phyloP scores from a whole-genome alignment of 495 filamentous ascomycete genomes.

The Astrothelium subdiscretum region DNA sequence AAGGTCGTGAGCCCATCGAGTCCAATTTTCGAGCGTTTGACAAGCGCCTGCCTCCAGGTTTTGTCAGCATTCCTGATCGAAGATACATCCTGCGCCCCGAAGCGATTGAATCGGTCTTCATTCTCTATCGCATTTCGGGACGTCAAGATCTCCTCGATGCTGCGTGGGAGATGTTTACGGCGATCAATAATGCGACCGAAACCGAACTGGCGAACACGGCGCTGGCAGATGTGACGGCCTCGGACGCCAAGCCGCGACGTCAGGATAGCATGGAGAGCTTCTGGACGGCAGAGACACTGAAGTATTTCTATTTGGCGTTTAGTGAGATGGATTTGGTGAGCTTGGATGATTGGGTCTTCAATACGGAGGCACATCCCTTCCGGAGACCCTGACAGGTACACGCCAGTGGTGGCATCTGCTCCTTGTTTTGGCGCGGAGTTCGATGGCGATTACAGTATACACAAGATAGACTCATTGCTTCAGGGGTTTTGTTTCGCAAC shows the following conservation, averaged over 20 bases:
- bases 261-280: constrained; percentile 35
- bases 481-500: too few species aligned
- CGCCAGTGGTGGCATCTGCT: too few species aligned
- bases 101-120: constrained; percentile 46
- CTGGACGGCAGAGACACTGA: constrained; percentile 40
- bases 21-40: constrained; percentile 8
- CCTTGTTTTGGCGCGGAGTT: too few species aligned
- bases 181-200: constrained; percentile 35
- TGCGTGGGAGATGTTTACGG: constrained; percentile 68
- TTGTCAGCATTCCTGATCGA: constrained; percentile 14
- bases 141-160: constrained; percentile 51
- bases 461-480: too few species aligned
- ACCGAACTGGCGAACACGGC: constrained; percentile 27
- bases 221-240: constrained; percentile 23
- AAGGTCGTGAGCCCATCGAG: constrained; percentile 2
- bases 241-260: not conserved
- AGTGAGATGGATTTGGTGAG: constrained; percentile 36
- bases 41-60: constrained; percentile 20
- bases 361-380: constrained; percentile 43
- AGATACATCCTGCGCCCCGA: constrained; percentile 56
- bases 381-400: constrained; percentile 10
- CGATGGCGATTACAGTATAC: too few species aligned
- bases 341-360: constrained; percentile 45
- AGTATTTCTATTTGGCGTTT: constrained; percentile 45
- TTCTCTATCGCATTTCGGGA: constrained; percentile 66